These are phyloP conservation scores for Mollisiaceae sp. DNA, from an alignment of 2,329 filamentous ascomycete species.

Conservation along the genomic window DNA sequence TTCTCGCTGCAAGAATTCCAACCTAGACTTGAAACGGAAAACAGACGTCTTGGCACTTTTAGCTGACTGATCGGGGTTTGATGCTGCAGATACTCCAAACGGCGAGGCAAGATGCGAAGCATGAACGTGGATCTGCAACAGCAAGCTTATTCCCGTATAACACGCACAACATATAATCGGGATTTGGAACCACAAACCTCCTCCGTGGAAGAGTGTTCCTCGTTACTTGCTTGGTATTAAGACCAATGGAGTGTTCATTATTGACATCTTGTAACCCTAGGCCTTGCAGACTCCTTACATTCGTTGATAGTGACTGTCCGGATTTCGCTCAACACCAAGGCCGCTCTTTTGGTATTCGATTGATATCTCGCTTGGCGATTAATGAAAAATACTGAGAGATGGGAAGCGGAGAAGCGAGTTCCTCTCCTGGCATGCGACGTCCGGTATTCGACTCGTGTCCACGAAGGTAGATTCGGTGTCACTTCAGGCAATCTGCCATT, in stretches of 20 bases:
- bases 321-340: background rate
- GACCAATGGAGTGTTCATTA: background rate
- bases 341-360: background rate
- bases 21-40: background rate
- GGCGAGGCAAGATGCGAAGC: background rate
- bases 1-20: background rate
- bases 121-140: too few relatives aligned
- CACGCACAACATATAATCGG: background rate
- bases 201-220: background rate
- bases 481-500: background rate
- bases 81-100: background rate
- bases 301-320: background rate
- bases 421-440: background rate
- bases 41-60: background rate
- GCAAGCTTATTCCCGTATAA: too few relatives aligned
- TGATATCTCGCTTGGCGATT: background rate
- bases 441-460: background rate
- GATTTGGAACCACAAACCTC: conserved; percentile 1
- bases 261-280: background rate
- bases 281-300: background rate
- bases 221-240: too few relatives aligned
- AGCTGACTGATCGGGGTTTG: background rate
- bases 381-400: background rate
- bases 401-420: background rate
- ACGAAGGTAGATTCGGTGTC: background rate